Evolutionary conservation across 495 filamentous ascomycete species (phyloP), one percentile per base, ranked within the genome.

Genomic region (Xylaria curta): DNA sequence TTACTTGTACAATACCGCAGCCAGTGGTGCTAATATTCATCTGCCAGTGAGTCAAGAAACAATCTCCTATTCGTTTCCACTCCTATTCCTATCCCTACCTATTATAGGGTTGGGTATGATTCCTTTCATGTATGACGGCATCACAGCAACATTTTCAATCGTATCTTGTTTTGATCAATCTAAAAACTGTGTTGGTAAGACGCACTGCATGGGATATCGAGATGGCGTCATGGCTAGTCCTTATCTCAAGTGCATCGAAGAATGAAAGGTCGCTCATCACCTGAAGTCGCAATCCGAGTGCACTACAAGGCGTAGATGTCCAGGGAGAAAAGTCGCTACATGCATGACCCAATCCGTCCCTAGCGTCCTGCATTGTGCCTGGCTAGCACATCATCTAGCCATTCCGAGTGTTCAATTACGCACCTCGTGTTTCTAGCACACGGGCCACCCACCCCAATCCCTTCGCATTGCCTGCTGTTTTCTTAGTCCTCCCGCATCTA

Each of bases 351-450:
- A 54, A 33, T 38, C 28, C 38, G 31, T 64, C 47, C 47, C 47
- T 70, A 70, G 68, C 59, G 68, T 63, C 59, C 68, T 63, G 59
- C 68, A 44, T 53, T 33, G 54, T 69, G 44, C 58, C 68, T 63
- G 56, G 33, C 68, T 53, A 26, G 59, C 28, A 33, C 59, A 44
- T 44, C 60, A 40, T 61, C 54, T 33, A 17, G 31, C 54, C 54
- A 31, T 58, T 17, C 54, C 31, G 54, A 58, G 54, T 28, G 42
- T 33, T 21, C 62, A 66, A 9, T 47, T 42, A 28, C 42, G 42
- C 63, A 66, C 4, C 65, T 67, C 64, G 47, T 51, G 47, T 67
- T 56, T 56, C 49, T 15, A 44, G 47, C 65, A 54, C 65, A 54
- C 65, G 36, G 44, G 7, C 65, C 65, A 67, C 65, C 44, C 49